A percentile compares a stretch with the other conserved stretches of the same genome.
Conservation (phyloP, 2,329 filamentous ascomycete species). For the Penicillium paneum region DNA sequence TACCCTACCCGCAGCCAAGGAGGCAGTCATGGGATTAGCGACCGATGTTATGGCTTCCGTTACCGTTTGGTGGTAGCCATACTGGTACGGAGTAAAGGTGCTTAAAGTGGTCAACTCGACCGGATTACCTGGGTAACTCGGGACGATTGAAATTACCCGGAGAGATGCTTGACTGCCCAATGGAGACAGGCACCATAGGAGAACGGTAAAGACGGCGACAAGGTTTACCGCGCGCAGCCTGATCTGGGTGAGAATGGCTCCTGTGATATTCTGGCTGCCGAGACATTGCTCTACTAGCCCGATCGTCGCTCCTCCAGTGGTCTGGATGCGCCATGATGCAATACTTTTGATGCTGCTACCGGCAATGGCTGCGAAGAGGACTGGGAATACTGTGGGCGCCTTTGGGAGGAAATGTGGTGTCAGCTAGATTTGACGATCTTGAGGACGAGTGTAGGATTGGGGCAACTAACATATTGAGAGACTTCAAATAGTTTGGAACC, state of each 20-base stretch:
- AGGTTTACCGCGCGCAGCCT: not conserved
- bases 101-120: not conserved
- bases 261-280: not conserved
- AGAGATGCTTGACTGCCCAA: not conserved
- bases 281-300: constrained; percentile 1
- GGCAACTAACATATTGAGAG: not conserved
- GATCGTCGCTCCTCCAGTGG: not conserved
- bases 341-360: constrained; percentile 4
- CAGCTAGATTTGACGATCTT: not conserved
- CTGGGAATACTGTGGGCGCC: not conserved
- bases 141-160: not conserved
- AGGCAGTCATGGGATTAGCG: not conserved
- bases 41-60: not conserved
- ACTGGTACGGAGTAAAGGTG: not conserved
- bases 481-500: not conserved
- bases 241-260: not conserved
- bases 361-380: not conserved
- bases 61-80: not conserved
- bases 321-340: constrained; percentile 1
- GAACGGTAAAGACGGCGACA: not conserved
- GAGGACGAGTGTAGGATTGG: not conserved
- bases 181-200: not conserved
- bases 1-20: not conserved
- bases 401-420: not conserved
- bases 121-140: not conserved